Evolutionary conservation across 805 yeast genomes (phyloP).

Genomic region (Yamadazyma sp.): DNA sequence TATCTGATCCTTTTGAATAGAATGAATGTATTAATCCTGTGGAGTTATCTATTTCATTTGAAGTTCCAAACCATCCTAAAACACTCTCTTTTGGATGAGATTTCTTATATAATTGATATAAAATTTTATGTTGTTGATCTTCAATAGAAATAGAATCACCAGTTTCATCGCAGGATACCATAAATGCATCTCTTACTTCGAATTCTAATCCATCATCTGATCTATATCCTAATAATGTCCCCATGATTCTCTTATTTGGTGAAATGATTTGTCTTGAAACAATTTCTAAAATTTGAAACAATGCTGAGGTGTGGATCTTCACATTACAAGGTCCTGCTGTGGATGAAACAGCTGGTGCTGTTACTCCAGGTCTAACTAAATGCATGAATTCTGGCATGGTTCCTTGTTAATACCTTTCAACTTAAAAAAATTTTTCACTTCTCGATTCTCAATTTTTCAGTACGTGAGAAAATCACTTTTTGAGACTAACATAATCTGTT

Average conservation of each 20-base stretch:
- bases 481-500: too few species aligned
- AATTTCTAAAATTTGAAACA: conserved; percentile 74
- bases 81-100: conserved; percentile 76
- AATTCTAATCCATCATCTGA: conserved; percentile 79
- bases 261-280: conserved; percentile 48
- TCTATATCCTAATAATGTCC: conserved; percentile 77
- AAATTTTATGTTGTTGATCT: conserved; percentile 68
- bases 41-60: conserved; percentile 61
- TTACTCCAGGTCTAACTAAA: conserved; percentile 48
- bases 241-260: conserved; percentile 59
- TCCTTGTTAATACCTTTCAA: not conserved
- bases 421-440: conserved; percentile 7
- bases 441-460: not conserved
- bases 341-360: conserved; percentile 44
- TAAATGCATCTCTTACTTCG: conserved; percentile 70
- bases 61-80: conserved; percentile 80
- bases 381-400: conserved; percentile 38
- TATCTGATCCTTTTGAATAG: conserved; percentile 64
- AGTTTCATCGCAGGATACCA: conserved; percentile 77
- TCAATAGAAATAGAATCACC: conserved; percentile 73
- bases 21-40: conserved; percentile 80
- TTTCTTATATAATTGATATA: conserved; percentile 68
- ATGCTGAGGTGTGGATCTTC: conserved; percentile 63
- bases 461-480: too few species aligned
- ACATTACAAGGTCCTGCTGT: conserved; percentile 51